A percentile compares a stretch with the other conserved stretches of the same genome.
Evolutionary conservation across 495 filamentous ascomycete species (phyloP).

Genomic region (Collariella sp.): DNA sequence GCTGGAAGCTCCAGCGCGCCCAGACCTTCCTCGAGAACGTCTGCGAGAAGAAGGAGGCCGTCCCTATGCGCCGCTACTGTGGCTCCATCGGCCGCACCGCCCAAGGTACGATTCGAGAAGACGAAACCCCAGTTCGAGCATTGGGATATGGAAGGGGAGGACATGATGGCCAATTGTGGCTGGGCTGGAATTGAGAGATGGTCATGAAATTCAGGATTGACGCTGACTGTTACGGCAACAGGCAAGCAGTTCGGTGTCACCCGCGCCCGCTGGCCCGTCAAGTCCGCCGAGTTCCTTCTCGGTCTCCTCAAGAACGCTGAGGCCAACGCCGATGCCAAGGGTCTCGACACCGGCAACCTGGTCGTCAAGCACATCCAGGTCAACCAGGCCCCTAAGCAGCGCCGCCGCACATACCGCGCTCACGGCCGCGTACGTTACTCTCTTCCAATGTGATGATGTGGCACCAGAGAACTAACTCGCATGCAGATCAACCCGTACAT

Average conservation of each 20-base stretch:
- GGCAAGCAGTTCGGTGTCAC: slow-evolving; percentile 97
- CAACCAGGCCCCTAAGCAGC: slow-evolving; percentile 98
- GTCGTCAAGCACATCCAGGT: slow-evolving; percentile 99
- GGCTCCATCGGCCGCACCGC: slow-evolving; percentile 87
- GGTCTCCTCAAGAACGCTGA: slow-evolving; percentile 97
- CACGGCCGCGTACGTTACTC: slow-evolving; percentile 88
- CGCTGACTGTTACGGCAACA: slow-evolving; percentile 39
- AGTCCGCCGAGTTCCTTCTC: slow-evolving; percentile 96
- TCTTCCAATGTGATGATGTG: not conserved
- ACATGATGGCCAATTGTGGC: not conserved
- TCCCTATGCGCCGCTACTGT: slow-evolving; percentile 93
- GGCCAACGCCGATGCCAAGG: slow-evolving; percentile 98
- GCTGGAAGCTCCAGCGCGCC: slow-evolving; percentile 95
- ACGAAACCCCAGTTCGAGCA: not conserved
- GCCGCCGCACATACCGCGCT: slow-evolving; percentile 96
- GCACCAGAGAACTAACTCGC: slow-evolving; percentile 20
- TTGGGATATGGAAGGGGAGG: not conserved
- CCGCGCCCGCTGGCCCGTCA: slow-evolving; percentile 96
- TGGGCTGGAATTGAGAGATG: not conserved
- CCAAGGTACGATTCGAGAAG: slow-evolving; percentile 68
- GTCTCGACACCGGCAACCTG: slow-evolving; percentile 93
- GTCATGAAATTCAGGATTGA: not conserved
- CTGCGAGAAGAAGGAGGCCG: slow-evolving; percentile 84
- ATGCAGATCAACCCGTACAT: slow-evolving; percentile 96
- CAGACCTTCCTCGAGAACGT: slow-evolving; percentile 95